Conservation (phyloP, 345 rosid genomes). For the Salix suchowensis region DNA sequence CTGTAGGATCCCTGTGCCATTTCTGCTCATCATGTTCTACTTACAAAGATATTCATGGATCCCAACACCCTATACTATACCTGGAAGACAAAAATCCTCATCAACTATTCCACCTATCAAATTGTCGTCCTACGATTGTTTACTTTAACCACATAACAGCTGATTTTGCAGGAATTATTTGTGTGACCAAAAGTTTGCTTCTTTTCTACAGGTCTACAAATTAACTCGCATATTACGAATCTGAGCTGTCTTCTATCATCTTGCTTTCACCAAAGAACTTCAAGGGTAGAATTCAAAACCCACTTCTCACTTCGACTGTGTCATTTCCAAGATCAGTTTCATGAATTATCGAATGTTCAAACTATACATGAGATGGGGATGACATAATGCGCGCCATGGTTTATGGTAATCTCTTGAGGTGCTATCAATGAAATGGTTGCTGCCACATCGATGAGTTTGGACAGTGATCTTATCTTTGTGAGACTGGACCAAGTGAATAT, state of each 20-base stretch:
- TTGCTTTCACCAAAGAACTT: neutral
- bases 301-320: neutral
- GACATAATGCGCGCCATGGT: neutral
- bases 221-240: conserved; percentile 29
- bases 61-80: neutral
- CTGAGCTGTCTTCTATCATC: neutral
- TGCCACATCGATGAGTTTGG: no score
- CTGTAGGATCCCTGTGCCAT: neutral
- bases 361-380: neutral
- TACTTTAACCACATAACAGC: neutral
- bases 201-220: conserved; percentile 24
- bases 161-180: neutral
- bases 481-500: neutral
- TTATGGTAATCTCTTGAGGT: neutral
- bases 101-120: neutral
- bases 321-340: neutral
- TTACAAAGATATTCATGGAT: neutral
- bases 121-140: neutral
- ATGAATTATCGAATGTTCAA: neutral
- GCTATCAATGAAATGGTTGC: no score
- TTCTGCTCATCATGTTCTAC: no score
- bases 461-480: neutral
- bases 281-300: neutral
- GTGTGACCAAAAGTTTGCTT: neutral
- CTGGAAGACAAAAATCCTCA: neutral